These are phyloP conservation scores for Thermothelomyces thermophilus DNA, from an alignment of 2,329 filamentous ascomycete genomes.

Conservation along the genomic window DNA sequence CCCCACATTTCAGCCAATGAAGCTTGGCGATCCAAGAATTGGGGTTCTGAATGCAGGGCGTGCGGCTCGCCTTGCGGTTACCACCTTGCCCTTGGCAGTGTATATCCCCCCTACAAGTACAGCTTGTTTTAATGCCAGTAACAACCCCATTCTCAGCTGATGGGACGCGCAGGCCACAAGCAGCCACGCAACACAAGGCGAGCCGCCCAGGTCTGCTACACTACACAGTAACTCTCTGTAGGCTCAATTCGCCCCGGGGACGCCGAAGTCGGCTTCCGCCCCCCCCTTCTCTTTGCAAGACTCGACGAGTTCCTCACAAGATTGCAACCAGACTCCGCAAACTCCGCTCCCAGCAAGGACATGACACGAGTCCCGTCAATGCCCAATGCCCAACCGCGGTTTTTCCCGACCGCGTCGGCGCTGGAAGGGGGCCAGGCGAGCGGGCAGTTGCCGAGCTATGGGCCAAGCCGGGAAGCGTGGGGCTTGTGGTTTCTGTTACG, in stretches of 20 bases:
- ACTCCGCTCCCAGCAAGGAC: not conserved
- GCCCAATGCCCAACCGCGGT: not conserved
- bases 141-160: no score
- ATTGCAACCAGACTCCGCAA: not conserved
- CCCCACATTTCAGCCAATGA: conserved; percentile 10
- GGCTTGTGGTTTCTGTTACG: conserved; percentile 15
- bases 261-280: not conserved
- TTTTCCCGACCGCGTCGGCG: conserved; percentile 1
- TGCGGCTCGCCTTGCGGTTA: conserved; percentile 9
- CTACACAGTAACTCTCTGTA: no score
- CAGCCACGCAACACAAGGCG: no score
- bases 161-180: no score
- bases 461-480: conserved; percentile 16
- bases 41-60: conserved; percentile 15
- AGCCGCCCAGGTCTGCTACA: no score
- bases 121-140: not conserved
- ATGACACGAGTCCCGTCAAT: not conserved
- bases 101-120: no score
- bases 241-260: no score
- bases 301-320: not conserved
- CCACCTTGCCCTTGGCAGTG: conserved; percentile 9
- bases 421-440: conserved; percentile 6
- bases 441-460: conserved; percentile 1
- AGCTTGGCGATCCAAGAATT: conserved; percentile 14
- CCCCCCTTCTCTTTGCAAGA: no score